Percentiles rank a stretch among this genome's conserved stretches.
These are phyloP conservation scores for Flaveria bidentis DNA, from an alignment of 129 eudicot genomes.

Conservation along the genomic window DNA sequence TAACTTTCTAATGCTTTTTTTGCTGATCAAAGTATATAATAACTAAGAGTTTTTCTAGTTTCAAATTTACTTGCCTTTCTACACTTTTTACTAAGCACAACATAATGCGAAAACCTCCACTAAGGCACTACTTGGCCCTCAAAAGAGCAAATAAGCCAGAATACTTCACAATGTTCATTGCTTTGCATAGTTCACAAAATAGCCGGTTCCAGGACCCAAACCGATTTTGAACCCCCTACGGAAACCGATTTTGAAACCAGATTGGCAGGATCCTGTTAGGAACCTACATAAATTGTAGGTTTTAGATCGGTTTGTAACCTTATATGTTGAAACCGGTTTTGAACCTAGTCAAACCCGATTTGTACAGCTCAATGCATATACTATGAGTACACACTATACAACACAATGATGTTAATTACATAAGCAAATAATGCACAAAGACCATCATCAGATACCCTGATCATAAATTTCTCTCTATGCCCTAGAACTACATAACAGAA, in stretches of 20 bases:
- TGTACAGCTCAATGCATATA: no score
- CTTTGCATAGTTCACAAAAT: not conserved
- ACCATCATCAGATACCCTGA: not conserved
- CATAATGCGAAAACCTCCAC: not conserved
- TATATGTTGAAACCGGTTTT: no score
- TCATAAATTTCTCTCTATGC: not conserved
- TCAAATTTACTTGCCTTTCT: no score
- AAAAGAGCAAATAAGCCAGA: not conserved
- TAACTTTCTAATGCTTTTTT: not conserved
- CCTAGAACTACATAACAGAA: no score
- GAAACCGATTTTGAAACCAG: no score
- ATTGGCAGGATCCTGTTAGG: no score
- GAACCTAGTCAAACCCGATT: no score
- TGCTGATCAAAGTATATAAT: not conserved
- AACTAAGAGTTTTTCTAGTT: not conserved
- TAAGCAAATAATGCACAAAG: not conserved
- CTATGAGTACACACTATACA: not conserved
- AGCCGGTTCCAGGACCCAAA: no score
- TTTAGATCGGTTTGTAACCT: no score
- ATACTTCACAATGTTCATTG: not conserved
- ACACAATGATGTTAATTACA: no score
- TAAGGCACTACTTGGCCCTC: not conserved
- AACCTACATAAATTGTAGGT: no score
- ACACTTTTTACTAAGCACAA: not conserved
- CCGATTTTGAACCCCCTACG: no score